These are phyloP conservation scores for Exophiala spinifera DNA, from an alignment of 2,329 filamentous ascomycete genomes.

Conservation along the genomic window DNA sequence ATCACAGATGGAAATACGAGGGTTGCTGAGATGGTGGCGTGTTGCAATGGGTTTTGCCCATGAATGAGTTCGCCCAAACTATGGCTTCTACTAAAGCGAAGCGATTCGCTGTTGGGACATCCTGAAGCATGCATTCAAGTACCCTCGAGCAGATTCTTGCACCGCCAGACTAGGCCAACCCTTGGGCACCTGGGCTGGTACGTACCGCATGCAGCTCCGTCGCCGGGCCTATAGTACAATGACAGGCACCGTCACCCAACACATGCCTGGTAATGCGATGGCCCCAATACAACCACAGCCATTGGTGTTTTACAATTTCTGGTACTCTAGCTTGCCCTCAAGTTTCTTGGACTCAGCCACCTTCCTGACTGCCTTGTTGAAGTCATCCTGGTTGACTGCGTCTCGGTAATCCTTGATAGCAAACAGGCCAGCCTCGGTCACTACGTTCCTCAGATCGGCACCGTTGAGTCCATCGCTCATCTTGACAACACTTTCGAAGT, in stretches of 20 bases:
- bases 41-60: slow-evolving; percentile 59
- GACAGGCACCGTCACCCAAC: background rate
- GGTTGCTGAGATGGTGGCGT: slow-evolving; percentile 64
- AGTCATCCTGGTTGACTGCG: slow-evolving; percentile 94
- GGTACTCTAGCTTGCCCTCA: slow-evolving; percentile 96
- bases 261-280: slow-evolving; percentile 4
- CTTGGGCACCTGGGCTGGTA: background rate
- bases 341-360: slow-evolving; percentile 97
- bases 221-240: background rate
- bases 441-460: slow-evolving; percentile 93
- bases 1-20: slow-evolving; percentile 57
- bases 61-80: slow-evolving; percentile 2
- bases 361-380: slow-evolving; percentile 98
- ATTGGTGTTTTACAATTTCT: slow-evolving; percentile 68
- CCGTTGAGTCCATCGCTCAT: slow-evolving; percentile 99
- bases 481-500: slow-evolving; percentile 99
- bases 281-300: slow-evolving; percentile 1
- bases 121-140: no score
- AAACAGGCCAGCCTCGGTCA: slow-evolving; percentile 95
- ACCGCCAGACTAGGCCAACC: background rate
- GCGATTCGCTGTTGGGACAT: background rate
- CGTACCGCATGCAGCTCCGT: no score
- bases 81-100: background rate
- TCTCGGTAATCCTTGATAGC: slow-evolving; percentile 98
- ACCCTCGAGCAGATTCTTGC: background rate